Conservation (phyloP, 108 stramenopile species). For the Cyclotella choctawhatcheeana region DNA sequence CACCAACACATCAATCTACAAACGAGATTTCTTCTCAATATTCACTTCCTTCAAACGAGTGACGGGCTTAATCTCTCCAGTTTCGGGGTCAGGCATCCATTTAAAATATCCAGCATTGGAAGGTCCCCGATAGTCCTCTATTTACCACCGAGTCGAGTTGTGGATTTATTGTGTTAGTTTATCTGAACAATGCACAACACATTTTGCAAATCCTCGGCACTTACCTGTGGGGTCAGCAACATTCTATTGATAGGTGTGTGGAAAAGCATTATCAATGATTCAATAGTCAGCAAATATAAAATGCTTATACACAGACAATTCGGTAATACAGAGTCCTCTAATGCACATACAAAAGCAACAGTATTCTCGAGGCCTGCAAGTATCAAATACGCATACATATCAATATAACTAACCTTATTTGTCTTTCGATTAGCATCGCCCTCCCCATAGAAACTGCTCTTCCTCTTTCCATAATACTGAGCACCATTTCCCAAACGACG, state of each 20-base stretch:
- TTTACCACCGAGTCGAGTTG: too few relatives aligned
- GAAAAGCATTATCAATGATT: too few relatives aligned
- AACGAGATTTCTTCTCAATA: slow-evolving; percentile 61
- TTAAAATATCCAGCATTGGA: slow-evolving; percentile 77
- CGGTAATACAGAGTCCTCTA: too few relatives aligned
- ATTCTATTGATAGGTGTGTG: background rate
- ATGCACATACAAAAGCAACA: too few relatives aligned
- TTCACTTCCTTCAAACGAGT: slow-evolving; percentile 74
- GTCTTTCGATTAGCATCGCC: slow-evolving; percentile 69
- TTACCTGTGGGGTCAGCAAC: slow-evolving; percentile 9
- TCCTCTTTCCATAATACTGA: slow-evolving; percentile 85
- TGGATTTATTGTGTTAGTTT: too few relatives aligned
- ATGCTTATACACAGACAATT: too few relatives aligned
- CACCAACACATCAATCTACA: background rate
- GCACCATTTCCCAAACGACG: slow-evolving; percentile 81
- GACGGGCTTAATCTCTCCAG: slow-evolving; percentile 72
- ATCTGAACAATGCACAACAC: too few relatives aligned
- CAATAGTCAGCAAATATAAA: too few relatives aligned
- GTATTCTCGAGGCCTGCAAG: too few relatives aligned
- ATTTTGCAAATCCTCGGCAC: too few relatives aligned
- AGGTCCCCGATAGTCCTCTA: slow-evolving; percentile 84
- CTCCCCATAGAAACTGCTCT: slow-evolving; percentile 70
- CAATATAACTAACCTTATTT: slow-evolving; percentile 45
- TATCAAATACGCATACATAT: too few relatives aligned
- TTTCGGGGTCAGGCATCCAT: slow-evolving; percentile 84